Evolutionary conservation across 2,329 filamentous ascomycete genomes (phyloP).

Genomic region (Pseudogymnoascus sp.): DNA sequence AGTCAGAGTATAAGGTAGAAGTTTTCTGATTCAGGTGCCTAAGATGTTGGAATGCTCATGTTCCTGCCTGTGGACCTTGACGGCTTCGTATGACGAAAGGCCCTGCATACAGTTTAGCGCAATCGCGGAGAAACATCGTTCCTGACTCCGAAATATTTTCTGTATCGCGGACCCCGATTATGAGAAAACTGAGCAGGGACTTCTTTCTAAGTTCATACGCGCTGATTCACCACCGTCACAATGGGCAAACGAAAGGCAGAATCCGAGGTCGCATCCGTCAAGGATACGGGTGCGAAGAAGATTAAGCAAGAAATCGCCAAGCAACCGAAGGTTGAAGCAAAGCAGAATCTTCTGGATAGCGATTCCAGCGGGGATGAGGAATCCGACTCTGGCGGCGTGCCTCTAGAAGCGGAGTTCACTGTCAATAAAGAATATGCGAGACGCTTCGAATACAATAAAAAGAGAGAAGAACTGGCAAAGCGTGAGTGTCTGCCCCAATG

Average conservation of each 20-base stretch:
- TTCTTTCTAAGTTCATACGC: not conserved
- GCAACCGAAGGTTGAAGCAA: conserved; percentile 19
- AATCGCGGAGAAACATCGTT: conserved; percentile 10
- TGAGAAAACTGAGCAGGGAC: conserved; percentile 10
- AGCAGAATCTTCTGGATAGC: conserved; percentile 44
- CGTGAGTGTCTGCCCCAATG: conserved; percentile 39
- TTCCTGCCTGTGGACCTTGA: conserved; percentile 9
- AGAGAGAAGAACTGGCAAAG: conserved; percentile 76
- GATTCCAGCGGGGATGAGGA: conserved; percentile 31
- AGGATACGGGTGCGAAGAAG: conserved; percentile 23
- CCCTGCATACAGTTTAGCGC: conserved; percentile 9
- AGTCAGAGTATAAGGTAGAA: not conserved
- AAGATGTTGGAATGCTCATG: conserved; percentile 6
- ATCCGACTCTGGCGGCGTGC: conserved; percentile 30
- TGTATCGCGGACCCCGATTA: conserved; percentile 9
- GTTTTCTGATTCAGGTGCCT: not conserved
- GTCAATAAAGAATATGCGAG: conserved; percentile 87
- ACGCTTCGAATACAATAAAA: conserved; percentile 95
- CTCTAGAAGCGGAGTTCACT: conserved; percentile 49
- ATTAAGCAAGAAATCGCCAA: conserved; percentile 19
- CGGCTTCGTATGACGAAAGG: conserved; percentile 12
- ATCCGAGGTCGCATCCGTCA: conserved; percentile 14
- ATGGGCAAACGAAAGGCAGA: conserved; percentile 32
- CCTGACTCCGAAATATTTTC: conserved; percentile 9
- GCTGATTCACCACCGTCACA: conserved; percentile 13